Evolutionary conservation across 2,329 filamentous ascomycete genomes (phyloP), one percentile per base, ranked within the genome.

Genomic region (Colletotrichum sp.): DNA sequence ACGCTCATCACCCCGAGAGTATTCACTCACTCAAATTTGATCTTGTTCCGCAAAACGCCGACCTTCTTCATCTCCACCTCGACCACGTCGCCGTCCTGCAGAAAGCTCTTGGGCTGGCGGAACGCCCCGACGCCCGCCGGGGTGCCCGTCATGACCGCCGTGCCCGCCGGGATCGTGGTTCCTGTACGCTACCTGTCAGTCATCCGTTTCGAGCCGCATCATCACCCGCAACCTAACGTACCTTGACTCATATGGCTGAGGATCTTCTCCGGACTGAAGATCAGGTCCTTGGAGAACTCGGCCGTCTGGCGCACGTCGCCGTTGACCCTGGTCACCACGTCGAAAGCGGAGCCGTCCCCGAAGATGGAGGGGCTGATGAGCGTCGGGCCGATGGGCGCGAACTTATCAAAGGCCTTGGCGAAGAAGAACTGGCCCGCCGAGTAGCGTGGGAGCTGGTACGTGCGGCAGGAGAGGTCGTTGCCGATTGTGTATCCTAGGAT

Each of bases 401-500:
- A 58, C 26, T 58, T 58, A 24, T 58, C 55, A 18, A 58, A 58
- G 9, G 55, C 55, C 55, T 58, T 58, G 55, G 55, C 55, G 55
- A 58, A 58, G 14, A 58, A 58, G 55, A 58, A 58, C 2, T 58
- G 89, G 2, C 78, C 76, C 4, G 76, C 78, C 3, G 67, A 78
- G 16, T 74, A 75, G 7, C 73, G 77, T 1, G 90, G 88, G 72
- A 89, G 86, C 79, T 91, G 89, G 48, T 84, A 82, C 71, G 88
- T 86, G 7, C 89, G 82, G 0, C 87, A 86, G 3, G 87, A 87
- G 30, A 90, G 79, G 76, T 90, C 89, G 79, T 92, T 92, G 55
- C 87, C 87, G 32, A 87, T 86, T 0, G 89, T 90, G 77, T 91
- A 92, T 26, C 89, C 90, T 2, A 91, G 85, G 4, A 92, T 84